These are phyloP conservation scores for Parathielavia appendiculata DNA, from an alignment of 495 filamentous ascomycete genomes.

Conservation along the genomic window DNA sequence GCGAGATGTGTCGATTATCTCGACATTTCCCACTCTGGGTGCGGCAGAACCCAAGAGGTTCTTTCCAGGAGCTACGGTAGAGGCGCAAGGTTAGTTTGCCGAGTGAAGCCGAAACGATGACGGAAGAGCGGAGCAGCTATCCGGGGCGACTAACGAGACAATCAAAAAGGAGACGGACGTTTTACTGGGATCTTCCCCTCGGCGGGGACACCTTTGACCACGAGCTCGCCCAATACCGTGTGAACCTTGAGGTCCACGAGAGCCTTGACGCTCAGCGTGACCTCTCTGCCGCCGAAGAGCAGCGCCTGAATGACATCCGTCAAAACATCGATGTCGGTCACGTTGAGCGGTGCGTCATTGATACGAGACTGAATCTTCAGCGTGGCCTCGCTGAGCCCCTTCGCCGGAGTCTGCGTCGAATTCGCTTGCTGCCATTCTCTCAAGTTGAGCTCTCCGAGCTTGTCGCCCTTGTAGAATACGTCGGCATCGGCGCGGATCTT, in stretches of 20 bases:
- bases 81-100: slow-evolving; percentile 15
- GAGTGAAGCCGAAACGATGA: not conserved
- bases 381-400: slow-evolving; percentile 47
- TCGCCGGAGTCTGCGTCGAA: slow-evolving; percentile 60
- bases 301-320: slow-evolving; percentile 67
- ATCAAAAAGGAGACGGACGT: slow-evolving; percentile 57
- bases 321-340: slow-evolving; percentile 73
- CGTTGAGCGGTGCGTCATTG: slow-evolving; percentile 69
- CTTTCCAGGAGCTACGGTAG: slow-evolving; percentile 33
- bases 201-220: slow-evolving; percentile 75
- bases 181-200: slow-evolving; percentile 82
- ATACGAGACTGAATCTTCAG: slow-evolving; percentile 70
- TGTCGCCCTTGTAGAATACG: slow-evolving; percentile 66
- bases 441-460: slow-evolving; percentile 72
- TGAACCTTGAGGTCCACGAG: slow-evolving; percentile 74
- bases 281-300: slow-evolving; percentile 60
- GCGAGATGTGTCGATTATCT: slow-evolving; percentile 62
- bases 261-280: slow-evolving; percentile 69
- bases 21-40: slow-evolving; percentile 58
- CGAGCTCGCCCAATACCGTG: slow-evolving; percentile 72
- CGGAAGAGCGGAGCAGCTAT: slow-evolving; percentile 13
- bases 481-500: slow-evolving; percentile 69
- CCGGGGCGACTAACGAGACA: slow-evolving; percentile 45
- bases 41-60: slow-evolving; percentile 45
- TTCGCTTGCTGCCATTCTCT: slow-evolving; percentile 78